phyloP scores from a whole-genome alignment of 2,329 filamentous ascomycete species.

The Exutisphaerella laricina region DNA sequence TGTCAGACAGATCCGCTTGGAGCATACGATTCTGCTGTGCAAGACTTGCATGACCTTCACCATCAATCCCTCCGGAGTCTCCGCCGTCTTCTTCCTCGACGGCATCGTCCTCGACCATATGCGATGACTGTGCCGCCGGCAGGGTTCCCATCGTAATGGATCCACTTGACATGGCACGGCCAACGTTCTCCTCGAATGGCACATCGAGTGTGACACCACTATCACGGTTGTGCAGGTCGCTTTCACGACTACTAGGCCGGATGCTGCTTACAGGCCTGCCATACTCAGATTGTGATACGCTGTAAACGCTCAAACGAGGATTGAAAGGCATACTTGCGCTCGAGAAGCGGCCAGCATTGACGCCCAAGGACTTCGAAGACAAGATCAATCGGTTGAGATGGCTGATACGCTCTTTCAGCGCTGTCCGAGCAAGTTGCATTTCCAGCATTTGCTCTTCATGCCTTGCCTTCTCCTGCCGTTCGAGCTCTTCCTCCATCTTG shows the following conservation, averaged over 20 bases:
- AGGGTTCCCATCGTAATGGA: slow-evolving; percentile 29
- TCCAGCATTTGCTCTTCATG: slow-evolving; percentile 98
- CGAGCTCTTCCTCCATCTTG: slow-evolving; percentile 58
- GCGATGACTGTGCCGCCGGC: slow-evolving; percentile 27
- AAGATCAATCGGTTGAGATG: slow-evolving; percentile 92
- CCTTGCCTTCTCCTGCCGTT: slow-evolving; percentile 63
- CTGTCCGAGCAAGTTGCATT: slow-evolving; percentile 94
- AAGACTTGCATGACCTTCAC: slow-evolving; percentile 80
- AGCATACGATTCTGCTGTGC: slow-evolving; percentile 84
- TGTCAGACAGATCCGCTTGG: slow-evolving; percentile 91
- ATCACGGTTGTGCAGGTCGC: slow-evolving; percentile 19
- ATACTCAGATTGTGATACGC: slow-evolving; percentile 32
- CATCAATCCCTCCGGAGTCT: slow-evolving; percentile 58
- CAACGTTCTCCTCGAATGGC: slow-evolving; percentile 22
- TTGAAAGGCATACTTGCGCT: slow-evolving; percentile 40
- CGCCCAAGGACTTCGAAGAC: slow-evolving; percentile 90
- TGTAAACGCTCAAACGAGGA: slow-evolving; percentile 33
- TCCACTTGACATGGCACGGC: slow-evolving; percentile 28
- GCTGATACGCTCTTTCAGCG: slow-evolving; percentile 93
- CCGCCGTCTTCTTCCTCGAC: slow-evolving; percentile 45
- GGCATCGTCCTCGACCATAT: slow-evolving; percentile 30
- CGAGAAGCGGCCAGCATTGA: slow-evolving; percentile 69
- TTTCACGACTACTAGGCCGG: slow-evolving; percentile 24
- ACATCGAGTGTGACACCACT: slow-evolving; percentile 35
- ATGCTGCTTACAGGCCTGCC: slow-evolving; percentile 28